Conservation (phyloP, 768 basidiomycete genomes). For the Crucibulum laeve region DNA sequence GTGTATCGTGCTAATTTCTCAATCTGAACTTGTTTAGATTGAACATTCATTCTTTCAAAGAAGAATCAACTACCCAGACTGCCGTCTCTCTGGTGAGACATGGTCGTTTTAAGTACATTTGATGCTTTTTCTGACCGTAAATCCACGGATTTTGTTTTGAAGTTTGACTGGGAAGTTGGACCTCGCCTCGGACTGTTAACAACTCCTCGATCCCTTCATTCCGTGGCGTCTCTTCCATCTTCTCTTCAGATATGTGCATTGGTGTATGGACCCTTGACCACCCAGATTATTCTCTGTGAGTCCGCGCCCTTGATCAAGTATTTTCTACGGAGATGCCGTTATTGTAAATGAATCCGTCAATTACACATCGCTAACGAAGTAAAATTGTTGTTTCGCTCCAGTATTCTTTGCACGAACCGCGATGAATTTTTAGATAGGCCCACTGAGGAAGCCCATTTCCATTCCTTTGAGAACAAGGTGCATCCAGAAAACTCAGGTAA, state of each 20-base stretch:
- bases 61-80: too few species aligned
- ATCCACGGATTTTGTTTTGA: slow-evolving; percentile 22
- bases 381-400: slow-evolving; percentile 20
- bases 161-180: slow-evolving; percentile 5
- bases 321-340: slow-evolving; percentile 1
- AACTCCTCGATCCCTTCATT: slow-evolving; percentile 8
- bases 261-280: slow-evolving; percentile 75
- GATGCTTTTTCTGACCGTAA: too few species aligned
- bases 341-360: not conserved
- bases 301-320: slow-evolving; percentile 16
- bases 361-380: not conserved
- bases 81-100: too few species aligned
- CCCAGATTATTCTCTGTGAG: slow-evolving; percentile 76
- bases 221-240: slow-evolving; percentile 11
- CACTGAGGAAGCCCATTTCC: slow-evolving; percentile 62
- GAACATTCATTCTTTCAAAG: too few species aligned
- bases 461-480: slow-evolving; percentile 47
- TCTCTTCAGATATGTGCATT: slow-evolving; percentile 58
- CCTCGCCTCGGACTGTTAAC: slow-evolving; percentile 16
- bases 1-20: too few species aligned
- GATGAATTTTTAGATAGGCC: slow-evolving; percentile 72
- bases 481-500: slow-evolving; percentile 18
- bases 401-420: slow-evolving; percentile 72
- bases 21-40: too few species aligned
- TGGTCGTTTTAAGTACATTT: too few species aligned